Base-by-base conservation (phyloP, 331 rosid genomes). In the Arachis monticola region DNA sequence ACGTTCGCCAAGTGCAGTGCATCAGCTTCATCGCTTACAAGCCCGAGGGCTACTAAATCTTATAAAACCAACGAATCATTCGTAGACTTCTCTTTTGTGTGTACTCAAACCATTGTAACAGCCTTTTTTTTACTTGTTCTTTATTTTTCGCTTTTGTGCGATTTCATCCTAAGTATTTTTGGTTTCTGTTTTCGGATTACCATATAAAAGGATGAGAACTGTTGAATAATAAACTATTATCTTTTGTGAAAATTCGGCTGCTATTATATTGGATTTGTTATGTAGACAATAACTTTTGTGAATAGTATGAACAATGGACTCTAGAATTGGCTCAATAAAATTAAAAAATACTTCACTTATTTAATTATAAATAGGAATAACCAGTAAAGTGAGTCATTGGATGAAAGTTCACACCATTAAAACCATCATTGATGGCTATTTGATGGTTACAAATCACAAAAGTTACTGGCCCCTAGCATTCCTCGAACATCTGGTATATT, bases 1-100 rank as follows among this genome's bases (percentile, higher is more conserved):
- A 84, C 38, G 31, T n/a, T 32, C 88, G 89, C 7, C 91, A 86
- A 89, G 80, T 73, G 57, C 88, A 85, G 52, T 79, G 86, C 78
- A 82, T 85, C 72, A 82, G 82, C 47, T 85, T 89, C 91, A 89
- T 89, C 14, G 93, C 91, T 52, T 70, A 61, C 93, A 86, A 77
- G 84, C 89, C 89, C 0, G 0, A 22, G 1, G 5, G 35, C 78
- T 41, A 9, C 76, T n/a, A 65, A 60, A 10, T 17, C 22, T 17
- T 17, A 17, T 17, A 17, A 17, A n/a, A 4, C 11, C 0, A 48
- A 47, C 41, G 10, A 7, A 8, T 0, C 45, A 67, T 51, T 80
- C 75, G 66, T 65, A 5, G 27, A 62, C 74, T 27, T 6, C 8
- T 8, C 12, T 31, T 78, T 71, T 64, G 38, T 67, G 70, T 81